Base-by-base conservation (phyloP, 106 monocot species). In the Dactylorhiza incarnata region DNA sequence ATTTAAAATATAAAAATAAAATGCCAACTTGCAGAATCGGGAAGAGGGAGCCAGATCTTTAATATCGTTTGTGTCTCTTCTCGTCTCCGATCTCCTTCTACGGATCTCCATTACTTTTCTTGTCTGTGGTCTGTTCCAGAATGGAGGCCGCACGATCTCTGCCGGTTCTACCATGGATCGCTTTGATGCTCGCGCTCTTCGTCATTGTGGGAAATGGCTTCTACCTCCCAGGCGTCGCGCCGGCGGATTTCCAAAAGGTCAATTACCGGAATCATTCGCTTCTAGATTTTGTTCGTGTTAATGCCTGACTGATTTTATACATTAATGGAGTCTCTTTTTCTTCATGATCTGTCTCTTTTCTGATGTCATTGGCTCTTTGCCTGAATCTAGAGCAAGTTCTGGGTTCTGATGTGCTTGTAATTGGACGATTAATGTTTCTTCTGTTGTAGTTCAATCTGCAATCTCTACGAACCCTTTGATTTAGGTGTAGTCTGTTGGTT, bases 171-270 rank as follows among this genome's bases (percentile, higher is more conserved):
- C 70, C 85, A 17, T 83, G 75, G 77, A 78, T 89, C 79, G 84
- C 80, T 43, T 26, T 84, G 50, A 68, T 69, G 63, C 66, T 82
- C 49, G 53, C 71, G 49, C 20, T 82, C 54, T 69, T 73, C 58
- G 56, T 74, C 29, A 48, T 67, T 15, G 77, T 58, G 20, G 83
- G 78, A 19, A 54, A 74, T 49, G 70, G 82, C 29, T 97, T 94
- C 78, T 97, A 97, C 82, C 91, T 97, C 78, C 96, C 97, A 74
- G 97, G 97, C 63, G 97, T 97, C 82, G 91, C 97, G 11, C 97
- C 97, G 10, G 81, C 87, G 16, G 93, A 97, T 73, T 97, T 97
- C 84, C 81, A 89, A 62, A 89, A 87, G 97, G 97, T 94, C 11
- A 74, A 75, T 22, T 12, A 62, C 6, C 44, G 17, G 48, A 48